phyloP scores from a whole-genome alignment of 2,329 filamentous ascomycete genomes.

The Aspergillus spinulosporus region DNA sequence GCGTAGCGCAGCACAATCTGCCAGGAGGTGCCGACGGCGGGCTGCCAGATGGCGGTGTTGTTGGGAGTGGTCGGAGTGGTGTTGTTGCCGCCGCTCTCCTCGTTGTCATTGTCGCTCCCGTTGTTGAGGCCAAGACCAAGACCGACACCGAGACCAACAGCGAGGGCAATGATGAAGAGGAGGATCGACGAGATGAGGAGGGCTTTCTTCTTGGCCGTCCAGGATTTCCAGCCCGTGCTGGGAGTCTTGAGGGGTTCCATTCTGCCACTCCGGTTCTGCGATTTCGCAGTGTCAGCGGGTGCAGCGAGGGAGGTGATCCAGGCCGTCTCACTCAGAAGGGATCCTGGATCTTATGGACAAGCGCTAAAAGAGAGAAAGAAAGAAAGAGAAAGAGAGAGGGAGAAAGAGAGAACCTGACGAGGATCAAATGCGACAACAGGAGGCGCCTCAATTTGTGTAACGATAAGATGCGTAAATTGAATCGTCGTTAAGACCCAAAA shows the following conservation, averaged over 20 bases:
- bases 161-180: constrained; percentile 55
- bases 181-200: constrained; percentile 27
- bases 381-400: no score
- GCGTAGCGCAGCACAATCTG: constrained; percentile 59
- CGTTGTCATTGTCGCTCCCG: constrained; percentile 28
- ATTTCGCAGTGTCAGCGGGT: not conserved
- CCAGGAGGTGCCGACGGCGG: constrained; percentile 56
- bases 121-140: constrained; percentile 56
- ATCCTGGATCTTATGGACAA: no score
- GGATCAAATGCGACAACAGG: no score
- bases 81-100: constrained; percentile 28
- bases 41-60: constrained; percentile 51
- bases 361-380: not conserved
- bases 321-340: not conserved
- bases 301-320: not conserved
- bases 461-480: no score
- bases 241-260: constrained; percentile 2
- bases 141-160: constrained; percentile 53
- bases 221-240: constrained; percentile 28
- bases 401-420: no score
- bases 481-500: no score
- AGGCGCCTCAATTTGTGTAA: no score
- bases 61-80: constrained; percentile 24
- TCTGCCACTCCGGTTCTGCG: not conserved
- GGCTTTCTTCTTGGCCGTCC: constrained; percentile 38